Evolutionary conservation across 164 flowering plant species (phyloP).

Genomic region (Dillenia turbinata): DNA sequence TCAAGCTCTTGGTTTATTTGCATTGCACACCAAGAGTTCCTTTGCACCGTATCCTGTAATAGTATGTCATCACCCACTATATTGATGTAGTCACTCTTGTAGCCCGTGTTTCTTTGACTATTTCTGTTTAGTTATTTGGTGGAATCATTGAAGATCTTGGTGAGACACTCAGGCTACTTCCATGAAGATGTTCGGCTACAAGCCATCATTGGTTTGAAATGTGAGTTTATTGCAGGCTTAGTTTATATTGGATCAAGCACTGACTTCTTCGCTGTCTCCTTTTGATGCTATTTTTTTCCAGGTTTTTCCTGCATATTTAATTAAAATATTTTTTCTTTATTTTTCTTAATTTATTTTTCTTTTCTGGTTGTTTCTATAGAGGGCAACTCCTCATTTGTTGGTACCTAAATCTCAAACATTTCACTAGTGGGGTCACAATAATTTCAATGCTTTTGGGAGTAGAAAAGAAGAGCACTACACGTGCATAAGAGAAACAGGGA

Average conservation of each 20-base stretch:
- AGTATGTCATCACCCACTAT: too few relatives aligned
- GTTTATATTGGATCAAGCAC: too few relatives aligned
- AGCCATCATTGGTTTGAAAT: slow-evolving; percentile 71
- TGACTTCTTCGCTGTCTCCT: neutral
- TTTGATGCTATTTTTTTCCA: neutral
- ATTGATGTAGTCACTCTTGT: too few relatives aligned
- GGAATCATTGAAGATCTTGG: slow-evolving; percentile 77
- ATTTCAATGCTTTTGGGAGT: too few relatives aligned
- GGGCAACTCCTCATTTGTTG: too few relatives aligned
- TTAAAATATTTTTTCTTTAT: neutral
- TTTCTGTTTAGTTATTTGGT: slow-evolving; percentile 66
- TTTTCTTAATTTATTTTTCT: neutral
- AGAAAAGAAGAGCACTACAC: too few relatives aligned
- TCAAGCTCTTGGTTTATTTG: slow-evolving; percentile 92
- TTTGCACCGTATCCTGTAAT: slow-evolving; percentile 88
- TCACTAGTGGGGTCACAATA: too few relatives aligned
- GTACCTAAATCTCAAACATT: too few relatives aligned
- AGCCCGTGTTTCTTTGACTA: slow-evolving; percentile 27
- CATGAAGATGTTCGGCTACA: slow-evolving; percentile 99
- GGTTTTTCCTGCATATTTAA: too few relatives aligned
- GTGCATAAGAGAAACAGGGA: too few relatives aligned
- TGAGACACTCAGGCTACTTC: slow-evolving; percentile 72
- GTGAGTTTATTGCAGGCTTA: slow-evolving; percentile 42
- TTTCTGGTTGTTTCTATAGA: too few relatives aligned
- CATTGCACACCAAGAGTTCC: slow-evolving; percentile 68